phyloP scores from a whole-genome alignment of 306 rosid genomes.

The Acacia melanoxylon region DNA sequence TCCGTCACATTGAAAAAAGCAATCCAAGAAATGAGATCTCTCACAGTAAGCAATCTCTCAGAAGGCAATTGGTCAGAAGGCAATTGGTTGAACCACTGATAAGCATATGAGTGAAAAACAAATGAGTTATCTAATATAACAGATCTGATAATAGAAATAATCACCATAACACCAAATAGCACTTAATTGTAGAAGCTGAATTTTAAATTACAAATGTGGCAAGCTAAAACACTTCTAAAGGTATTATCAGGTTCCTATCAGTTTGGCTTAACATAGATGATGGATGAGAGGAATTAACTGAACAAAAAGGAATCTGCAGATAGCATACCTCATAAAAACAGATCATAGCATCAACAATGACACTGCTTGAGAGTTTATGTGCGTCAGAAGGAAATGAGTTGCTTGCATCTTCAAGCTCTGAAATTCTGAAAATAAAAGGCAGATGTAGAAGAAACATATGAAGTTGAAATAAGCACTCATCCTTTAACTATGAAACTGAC shows the following conservation, averaged over 20 bases:
- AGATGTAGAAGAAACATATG: neutral
- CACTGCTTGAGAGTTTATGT: slow-evolving; percentile 41
- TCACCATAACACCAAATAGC: neutral
- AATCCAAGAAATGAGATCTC: slow-evolving; percentile 96
- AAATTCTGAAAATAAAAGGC: slow-evolving; percentile 45
- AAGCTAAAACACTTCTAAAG: neutral
- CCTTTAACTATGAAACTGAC: neutral
- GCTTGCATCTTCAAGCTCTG: slow-evolving; percentile 38
- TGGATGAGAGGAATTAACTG: neutral
- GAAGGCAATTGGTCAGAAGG: neutral
- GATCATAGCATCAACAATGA: slow-evolving; percentile 68
- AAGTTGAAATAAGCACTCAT: neutral
- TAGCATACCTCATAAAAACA: slow-evolving; percentile 74
- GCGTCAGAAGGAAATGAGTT: slow-evolving; percentile 1
- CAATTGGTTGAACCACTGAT: slow-evolving; percentile 76
- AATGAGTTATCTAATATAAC: neutral
- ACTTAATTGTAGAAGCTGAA: neutral
- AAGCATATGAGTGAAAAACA: slow-evolving; percentile 10
- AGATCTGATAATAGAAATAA: neutral
- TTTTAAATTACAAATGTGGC: neutral
- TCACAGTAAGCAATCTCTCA: slow-evolving; percentile 79
- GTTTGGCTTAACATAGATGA: neutral
- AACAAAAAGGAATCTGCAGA: neutral
- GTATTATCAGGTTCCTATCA: neutral
- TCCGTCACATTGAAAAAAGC: slow-evolving; percentile 57